Percentiles rank a stretch among this genome's conserved stretches.
Conservation (phyloP, 805 yeast species). For the Kluyveromyces siamensis region DNA sequence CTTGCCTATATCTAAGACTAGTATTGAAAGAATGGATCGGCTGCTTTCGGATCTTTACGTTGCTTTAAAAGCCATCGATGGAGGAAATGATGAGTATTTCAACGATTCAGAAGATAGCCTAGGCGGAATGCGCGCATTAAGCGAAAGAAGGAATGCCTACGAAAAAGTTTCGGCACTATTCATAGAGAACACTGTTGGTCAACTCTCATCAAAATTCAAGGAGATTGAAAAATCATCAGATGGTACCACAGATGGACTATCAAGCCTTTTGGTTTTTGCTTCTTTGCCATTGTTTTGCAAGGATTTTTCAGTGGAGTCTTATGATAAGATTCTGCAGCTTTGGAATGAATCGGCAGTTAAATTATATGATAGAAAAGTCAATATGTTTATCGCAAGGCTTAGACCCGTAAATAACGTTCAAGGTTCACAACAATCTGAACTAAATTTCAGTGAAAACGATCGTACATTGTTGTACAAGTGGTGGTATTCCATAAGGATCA, state of each 20-base stretch:
- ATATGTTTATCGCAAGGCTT: not conserved
- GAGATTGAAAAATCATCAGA: conserved; percentile 26
- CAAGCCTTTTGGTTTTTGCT: conserved; percentile 36
- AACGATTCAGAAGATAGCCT: conserved; percentile 36
- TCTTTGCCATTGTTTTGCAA: conserved; percentile 51
- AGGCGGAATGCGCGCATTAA: conserved; percentile 62
- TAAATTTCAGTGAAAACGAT: conserved; percentile 12
- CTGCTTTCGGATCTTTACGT: conserved; percentile 47
- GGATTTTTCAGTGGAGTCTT: conserved; percentile 42
- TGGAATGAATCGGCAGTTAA: conserved; percentile 32
- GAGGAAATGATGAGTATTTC: conserved; percentile 29
- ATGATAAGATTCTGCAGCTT: conserved; percentile 31
- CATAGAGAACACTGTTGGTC: conserved; percentile 35
- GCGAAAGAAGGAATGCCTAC: conserved; percentile 53
- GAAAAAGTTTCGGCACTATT: conserved; percentile 48
- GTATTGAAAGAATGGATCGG: conserved; percentile 43
- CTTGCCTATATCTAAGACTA: conserved; percentile 39
- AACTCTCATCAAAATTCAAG: conserved; percentile 36
- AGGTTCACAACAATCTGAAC: conserved; percentile 5
- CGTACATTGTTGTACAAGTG: not conserved
- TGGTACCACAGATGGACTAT: conserved; percentile 25
- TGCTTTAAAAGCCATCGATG: conserved; percentile 58
- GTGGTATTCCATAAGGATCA: not conserved
- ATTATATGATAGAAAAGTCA: conserved; percentile 26
- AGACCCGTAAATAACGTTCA: not conserved